These are phyloP conservation scores for Boletus pseudopeckii DNA, from an alignment of 768 basidiomycete species.

Conservation along the genomic window DNA sequence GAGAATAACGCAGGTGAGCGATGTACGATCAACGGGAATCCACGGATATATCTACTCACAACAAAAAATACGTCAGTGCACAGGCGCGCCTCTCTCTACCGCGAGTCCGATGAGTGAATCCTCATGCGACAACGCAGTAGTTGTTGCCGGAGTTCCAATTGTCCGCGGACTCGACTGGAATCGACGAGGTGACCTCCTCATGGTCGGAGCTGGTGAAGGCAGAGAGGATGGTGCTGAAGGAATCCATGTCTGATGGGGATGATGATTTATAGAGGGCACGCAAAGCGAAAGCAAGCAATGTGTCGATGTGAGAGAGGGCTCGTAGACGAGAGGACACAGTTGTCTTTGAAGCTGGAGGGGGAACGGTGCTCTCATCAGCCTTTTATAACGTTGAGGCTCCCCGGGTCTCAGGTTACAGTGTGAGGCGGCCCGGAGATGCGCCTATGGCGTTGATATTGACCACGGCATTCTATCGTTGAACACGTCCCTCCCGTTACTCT, in stretches of 20 bases:
- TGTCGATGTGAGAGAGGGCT: not conserved
- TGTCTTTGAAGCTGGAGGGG: slow-evolving; percentile 7
- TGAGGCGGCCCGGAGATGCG: not conserved
- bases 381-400: slow-evolving; percentile 15
- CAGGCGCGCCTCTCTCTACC: not conserved
- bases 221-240: slow-evolving; percentile 16
- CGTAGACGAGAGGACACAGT: not conserved
- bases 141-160: not conserved
- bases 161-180: slow-evolving; percentile 12
- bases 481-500: not conserved
- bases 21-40: not conserved
- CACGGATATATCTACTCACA: slow-evolving; percentile 15
- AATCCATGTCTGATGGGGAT: slow-evolving; percentile 19
- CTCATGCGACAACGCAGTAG: slow-evolving; percentile 24
- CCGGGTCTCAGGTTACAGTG: not conserved
- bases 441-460: not conserved
- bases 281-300: not conserved
- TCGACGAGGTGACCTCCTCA: slow-evolving; percentile 7
- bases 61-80: slow-evolving; percentile 11
- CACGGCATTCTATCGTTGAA: not conserved
- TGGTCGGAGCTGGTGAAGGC: slow-evolving; percentile 8
- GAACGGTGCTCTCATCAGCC: not conserved
- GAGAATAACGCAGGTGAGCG: slow-evolving; percentile 6
- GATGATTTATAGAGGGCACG: not conserved
- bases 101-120: not conserved